Base-by-base conservation (phyloP, 768 basidiomycete species). In the Pisolithus orientalis region DNA sequence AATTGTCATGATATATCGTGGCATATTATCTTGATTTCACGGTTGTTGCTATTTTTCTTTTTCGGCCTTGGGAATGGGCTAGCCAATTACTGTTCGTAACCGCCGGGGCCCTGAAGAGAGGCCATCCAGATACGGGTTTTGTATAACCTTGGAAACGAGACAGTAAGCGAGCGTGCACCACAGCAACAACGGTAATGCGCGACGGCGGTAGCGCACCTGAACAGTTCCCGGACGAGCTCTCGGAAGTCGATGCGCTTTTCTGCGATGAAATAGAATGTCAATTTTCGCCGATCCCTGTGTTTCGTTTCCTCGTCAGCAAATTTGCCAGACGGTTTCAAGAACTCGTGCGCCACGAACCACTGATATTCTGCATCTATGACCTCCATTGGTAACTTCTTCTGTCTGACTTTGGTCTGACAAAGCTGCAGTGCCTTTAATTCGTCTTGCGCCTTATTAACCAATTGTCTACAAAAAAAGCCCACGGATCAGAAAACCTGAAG, bases 351-450 rank as follows among this genome's bases (percentile, higher is more conserved):
- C 37, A 25, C 87, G 28, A 52, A 94, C 94, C 94, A 98, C 65
- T 99, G 95, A 73, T 94, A 99, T 71, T 98, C 95, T 31, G 94
- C 95, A 69, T 97, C 95, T 46, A 96, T 85, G 53, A 99, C 94
- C 69, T 97, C 92, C 95, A 99, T 99, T 16, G 94, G 94, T 64
- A 97, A 72, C 65, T 93, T 93, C 73, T 94, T 90, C 67, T 93
- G 91, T 49, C 85, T 76, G 13, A 96, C 94, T 69, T 97, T 97
- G 54, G 77, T 89, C 68, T 92, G 84, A 60, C 94, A 96, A 50
- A 97, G 73, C 62, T 90, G 85, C 42, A 99, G 73, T 21, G 95
- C 95, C 71, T 94, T 94, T 52, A 83, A 70, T 70, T 99, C 95
- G 68, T 99, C 95, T 62, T 87, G 85, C 51, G 83, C 75, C 74